Evolutionary conservation across 441 rosid genomes (phyloP).

Genomic region (Biscutella laevigata): DNA sequence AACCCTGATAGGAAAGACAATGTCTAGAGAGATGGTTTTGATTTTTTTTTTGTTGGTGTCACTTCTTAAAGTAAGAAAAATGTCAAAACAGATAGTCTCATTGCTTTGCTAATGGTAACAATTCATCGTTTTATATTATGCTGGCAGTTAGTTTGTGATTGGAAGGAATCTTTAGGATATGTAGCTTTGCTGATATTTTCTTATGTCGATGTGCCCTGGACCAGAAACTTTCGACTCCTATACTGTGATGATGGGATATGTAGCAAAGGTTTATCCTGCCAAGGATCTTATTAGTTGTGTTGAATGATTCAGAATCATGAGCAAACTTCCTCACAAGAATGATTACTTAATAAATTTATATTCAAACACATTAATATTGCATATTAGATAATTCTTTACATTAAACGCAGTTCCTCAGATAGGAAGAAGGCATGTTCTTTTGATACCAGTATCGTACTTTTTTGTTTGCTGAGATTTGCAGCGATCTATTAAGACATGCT

Average conservation of each 20-base stretch:
- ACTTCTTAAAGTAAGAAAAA: constrained; percentile 5
- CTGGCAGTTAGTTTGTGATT: neutral
- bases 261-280: constrained; percentile 5
- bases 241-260: constrained; percentile 5
- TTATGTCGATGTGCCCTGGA: constrained; percentile 6
- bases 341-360: neutral
- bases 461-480: constrained; percentile 11
- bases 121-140: neutral
- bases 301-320: constrained; percentile 6
- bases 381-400: neutral
- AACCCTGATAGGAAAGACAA: constrained; percentile 1
- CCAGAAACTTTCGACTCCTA: constrained; percentile 6
- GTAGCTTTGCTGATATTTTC: constrained; percentile 10
- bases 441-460: neutral
- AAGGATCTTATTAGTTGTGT: constrained; percentile 9
- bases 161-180: neutral
- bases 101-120: neutral
- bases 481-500: constrained; percentile 3
- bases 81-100: neutral
- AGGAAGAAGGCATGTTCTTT: constrained; percentile 3
- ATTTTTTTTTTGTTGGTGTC: neutral
- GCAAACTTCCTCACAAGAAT: constrained; percentile 6
- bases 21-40: constrained; percentile 1
- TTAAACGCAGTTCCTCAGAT: constrained; percentile 4
- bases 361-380: neutral